Evolutionary conservation across 805 yeast genomes (phyloP).

Genomic region (Teunomyces aglyptinius): DNA sequence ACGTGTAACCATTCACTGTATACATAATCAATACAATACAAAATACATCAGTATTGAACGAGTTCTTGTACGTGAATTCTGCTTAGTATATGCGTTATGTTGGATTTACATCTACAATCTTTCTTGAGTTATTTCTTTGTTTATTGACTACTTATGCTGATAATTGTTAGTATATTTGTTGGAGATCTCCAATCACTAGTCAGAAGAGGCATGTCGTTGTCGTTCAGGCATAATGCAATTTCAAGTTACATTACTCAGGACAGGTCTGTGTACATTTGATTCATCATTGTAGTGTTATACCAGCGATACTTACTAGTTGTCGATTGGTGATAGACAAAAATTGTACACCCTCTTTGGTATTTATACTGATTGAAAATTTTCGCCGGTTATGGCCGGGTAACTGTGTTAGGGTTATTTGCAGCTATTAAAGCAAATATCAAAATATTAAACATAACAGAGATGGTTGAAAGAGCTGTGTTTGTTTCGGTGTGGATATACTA

Average conservation of each 20-base stretch:
- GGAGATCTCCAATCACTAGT: slow-evolving; percentile 1
- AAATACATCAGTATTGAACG: background rate
- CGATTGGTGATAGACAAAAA: background rate
- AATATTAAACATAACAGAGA: too few relatives aligned
- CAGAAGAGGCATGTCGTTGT: slow-evolving; percentile 19
- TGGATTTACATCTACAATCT: background rate
- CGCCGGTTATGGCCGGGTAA: background rate
- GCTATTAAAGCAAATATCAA: too few relatives aligned
- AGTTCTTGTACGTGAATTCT: too few relatives aligned
- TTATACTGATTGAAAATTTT: slow-evolving; percentile 2
- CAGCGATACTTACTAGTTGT: slow-evolving; percentile 5
- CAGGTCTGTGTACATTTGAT: slow-evolving; percentile 58
- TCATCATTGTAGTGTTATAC: slow-evolving; percentile 15
- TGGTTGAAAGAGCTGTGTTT: too few relatives aligned
- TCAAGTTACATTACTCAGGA: slow-evolving; percentile 37
- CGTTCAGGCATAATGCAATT: slow-evolving; percentile 12
- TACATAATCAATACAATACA: background rate
- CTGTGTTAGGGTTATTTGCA: background rate
- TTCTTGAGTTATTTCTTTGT: background rate
- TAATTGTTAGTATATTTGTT: background rate
- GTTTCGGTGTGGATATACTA: too few relatives aligned
- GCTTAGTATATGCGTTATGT: background rate
- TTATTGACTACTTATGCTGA: slow-evolving; percentile 1
- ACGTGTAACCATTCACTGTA: slow-evolving; percentile 3
- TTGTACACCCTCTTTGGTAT: background rate